These are phyloP conservation scores for Emmonsiellopsis sp. DNA, from an alignment of 2,329 filamentous ascomycete species.

Conservation along the genomic window DNA sequence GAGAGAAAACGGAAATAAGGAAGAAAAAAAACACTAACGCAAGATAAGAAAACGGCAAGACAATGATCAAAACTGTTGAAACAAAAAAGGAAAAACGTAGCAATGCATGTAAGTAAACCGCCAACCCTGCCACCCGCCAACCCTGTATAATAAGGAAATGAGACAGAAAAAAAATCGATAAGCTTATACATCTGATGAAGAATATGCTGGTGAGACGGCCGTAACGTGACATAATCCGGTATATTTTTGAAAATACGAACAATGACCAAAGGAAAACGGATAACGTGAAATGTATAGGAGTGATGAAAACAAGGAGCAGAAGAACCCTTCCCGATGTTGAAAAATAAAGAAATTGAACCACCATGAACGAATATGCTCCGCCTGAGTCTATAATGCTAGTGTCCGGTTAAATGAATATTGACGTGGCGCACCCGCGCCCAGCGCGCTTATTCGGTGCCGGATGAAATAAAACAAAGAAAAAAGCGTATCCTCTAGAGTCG, in stretches of 20 bases:
- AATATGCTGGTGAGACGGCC: conserved; percentile 8
- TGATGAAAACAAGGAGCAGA: background rate
- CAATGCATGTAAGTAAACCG: background rate
- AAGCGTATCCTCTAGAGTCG: background rate
- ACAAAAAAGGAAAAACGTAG: background rate
- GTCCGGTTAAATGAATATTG: conserved; percentile 8
- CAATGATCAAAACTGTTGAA: background rate
- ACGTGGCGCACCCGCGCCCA: conserved; percentile 9
- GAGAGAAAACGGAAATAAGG: background rate
- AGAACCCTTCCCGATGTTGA: background rate
- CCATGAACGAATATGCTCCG: conserved; percentile 10
- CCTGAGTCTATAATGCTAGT: conserved; percentile 15
- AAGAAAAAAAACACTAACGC: background rate
- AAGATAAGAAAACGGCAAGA: background rate
- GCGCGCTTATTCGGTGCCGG: conserved; percentile 5
- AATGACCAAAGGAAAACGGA: background rate
- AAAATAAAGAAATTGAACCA: background rate
- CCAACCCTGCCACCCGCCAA: background rate
- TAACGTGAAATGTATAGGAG: background rate
- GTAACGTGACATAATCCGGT: conserved; percentile 10
- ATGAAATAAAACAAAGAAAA: background rate
- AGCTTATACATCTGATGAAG: background rate
- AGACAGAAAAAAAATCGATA: background rate
- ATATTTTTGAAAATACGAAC: background rate
- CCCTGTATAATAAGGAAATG: background rate